Base-by-base conservation (phyloP, 148 eudicot genomes). In the Fagopyrum esculentum region DNA sequence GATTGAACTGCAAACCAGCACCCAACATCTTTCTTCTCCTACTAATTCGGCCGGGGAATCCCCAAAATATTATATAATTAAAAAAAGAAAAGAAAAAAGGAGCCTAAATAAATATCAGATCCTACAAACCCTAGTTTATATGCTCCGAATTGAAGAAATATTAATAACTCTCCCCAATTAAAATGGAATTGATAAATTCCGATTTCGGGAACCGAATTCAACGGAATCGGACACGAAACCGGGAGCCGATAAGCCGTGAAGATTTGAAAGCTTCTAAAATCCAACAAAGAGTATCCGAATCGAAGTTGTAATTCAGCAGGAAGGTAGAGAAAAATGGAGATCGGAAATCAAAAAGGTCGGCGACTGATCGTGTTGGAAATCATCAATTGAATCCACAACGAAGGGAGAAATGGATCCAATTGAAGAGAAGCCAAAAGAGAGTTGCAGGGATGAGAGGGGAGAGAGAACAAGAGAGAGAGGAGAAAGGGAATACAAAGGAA, bases 1-100 rank as follows among this genome's bases (percentile, higher is more conserved):
- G 70, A 15, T 82, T 84, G 46, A 86, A 88, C 77, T 83, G 86
- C 74, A 86, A 64, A 56, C 89, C 89, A 46, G 88, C 80, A 17
- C 88, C 89, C 77, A 85, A 79, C 90, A 89, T 89, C 9, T 48
- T 49, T 9, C 47, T 26, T 19, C 4, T 16, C 51, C 16, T 44
- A 26, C 26, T 19, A 45, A 70, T 50, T 5, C 50, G 73, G 51
- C 50, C 73, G 29, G 73, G 17, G 44, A 19, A 45, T 47, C 47
- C 47, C 46, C 22, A 66, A 66, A 66, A 66, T 12, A 2, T 40
- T 22, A 22, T 22, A 22, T 22, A 22, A 22, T 22, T 66, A 0
- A 6, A 64, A 35, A 43, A 15, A 40, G 2, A 43, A 40, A 49
- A 10, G 74, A 26, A 47, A 71, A 47, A 71, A 49, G 11, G 35